phyloP scores from a whole-genome alignment of 1,284 basidiomycete genomes.

The Leccinum pallidistipes region DNA sequence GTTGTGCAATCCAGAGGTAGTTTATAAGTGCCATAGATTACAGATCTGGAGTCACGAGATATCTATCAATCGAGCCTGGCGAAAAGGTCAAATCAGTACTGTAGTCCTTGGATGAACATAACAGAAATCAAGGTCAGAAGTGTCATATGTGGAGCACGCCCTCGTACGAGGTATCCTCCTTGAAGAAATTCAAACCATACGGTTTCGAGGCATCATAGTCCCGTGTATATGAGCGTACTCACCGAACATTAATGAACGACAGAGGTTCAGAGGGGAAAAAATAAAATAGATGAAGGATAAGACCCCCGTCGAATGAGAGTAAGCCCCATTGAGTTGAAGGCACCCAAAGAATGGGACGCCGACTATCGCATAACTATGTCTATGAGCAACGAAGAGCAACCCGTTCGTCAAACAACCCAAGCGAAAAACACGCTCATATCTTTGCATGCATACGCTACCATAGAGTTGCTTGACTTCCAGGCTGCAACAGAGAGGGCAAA shows the following conservation, averaged over 20 bases:
- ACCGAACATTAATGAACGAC: conserved; percentile 42
- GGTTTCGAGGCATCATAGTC: conserved; percentile 49
- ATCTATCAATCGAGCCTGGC: neutral
- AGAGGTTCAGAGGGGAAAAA: conserved; percentile 42
- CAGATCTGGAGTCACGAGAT: neutral
- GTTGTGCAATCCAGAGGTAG: neutral
- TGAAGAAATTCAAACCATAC: conserved; percentile 82
- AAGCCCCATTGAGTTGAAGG: conserved; percentile 87
- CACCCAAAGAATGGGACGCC: conserved; percentile 32
- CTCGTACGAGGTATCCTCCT: conserved; percentile 66
- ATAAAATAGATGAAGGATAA: conserved; percentile 47
- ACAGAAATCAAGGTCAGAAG: conserved; percentile 45
- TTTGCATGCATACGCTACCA: conserved; percentile 56
- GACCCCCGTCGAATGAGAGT: conserved; percentile 67
- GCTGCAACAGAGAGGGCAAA: conserved; percentile 58
- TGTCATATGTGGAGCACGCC: conserved; percentile 81
- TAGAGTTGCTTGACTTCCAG: conserved; percentile 37
- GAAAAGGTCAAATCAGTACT: conserved; percentile 12
- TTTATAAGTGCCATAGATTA: neutral
- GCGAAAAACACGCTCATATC: conserved; percentile 67
- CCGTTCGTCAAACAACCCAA: conserved; percentile 42
- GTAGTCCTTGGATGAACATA: neutral
- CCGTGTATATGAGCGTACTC: conserved; percentile 29
- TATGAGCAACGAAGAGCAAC: conserved; percentile 72
- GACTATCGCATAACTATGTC: conserved; percentile 84